A percentile compares a stretch with the other conserved stretches of the same genome.
Conservation (phyloP, 768 basidiomycete species). For the Suillus sp. region DNA sequence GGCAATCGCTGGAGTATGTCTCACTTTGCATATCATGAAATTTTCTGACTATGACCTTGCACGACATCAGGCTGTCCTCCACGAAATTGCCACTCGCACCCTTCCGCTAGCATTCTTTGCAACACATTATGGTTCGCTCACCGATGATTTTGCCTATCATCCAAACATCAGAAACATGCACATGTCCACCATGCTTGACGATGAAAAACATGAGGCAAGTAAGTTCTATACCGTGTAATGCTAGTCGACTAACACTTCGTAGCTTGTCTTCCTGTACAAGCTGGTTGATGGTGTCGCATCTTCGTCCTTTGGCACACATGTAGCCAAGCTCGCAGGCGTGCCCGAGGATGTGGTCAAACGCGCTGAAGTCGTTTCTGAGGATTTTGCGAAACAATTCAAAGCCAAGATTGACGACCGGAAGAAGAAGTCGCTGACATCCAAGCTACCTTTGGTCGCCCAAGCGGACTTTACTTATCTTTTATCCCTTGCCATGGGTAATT, state of each 20-base stretch:
- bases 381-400: conserved; percentile 88
- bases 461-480: conserved; percentile 88
- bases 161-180: conserved; percentile 94
- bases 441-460: conserved; percentile 78
- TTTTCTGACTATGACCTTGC: conserved; percentile 14
- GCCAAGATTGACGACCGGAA: conserved; percentile 71
- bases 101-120: conserved; percentile 94
- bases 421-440: conserved; percentile 49
- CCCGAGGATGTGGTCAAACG: conserved; percentile 83
- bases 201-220: conserved; percentile 83
- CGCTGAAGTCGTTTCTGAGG: conserved; percentile 83
- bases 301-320: conserved; percentile 91
- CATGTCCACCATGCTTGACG: conserved; percentile 93
- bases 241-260: conserved; percentile 9
- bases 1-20: conserved; percentile 87
- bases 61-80: conserved; percentile 73
- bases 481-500: conserved; percentile 56
- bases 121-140: conserved; percentile 95
- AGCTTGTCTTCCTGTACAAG: conserved; percentile 96
- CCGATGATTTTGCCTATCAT: conserved; percentile 91
- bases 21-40: background rate
- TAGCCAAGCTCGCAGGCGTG: conserved; percentile 93
- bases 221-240: background rate
- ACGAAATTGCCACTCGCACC: conserved; percentile 92
- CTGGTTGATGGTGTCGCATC: conserved; percentile 85